Base-by-base conservation (phyloP, 345 rosid species). In the Firmiana major region DNA sequence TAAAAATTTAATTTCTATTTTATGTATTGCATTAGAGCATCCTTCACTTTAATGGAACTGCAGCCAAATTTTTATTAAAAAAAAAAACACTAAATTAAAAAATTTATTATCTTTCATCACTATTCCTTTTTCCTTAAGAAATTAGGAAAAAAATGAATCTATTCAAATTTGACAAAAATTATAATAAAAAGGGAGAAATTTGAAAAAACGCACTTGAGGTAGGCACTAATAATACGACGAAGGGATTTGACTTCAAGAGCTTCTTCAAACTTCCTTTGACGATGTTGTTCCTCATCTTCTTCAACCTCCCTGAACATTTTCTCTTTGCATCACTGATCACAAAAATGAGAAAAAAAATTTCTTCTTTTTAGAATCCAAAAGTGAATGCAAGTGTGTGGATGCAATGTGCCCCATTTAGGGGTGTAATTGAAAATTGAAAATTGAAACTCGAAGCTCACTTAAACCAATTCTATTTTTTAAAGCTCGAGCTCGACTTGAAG, bases 191-290 rank as follows among this genome's bases (percentile, higher is more conserved):
- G 9, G 15, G 67, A 57, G 36, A 43, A 26, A 12, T 28, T 4
- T 21, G 24, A 55, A 26, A 26, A 59, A 0, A 75, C 22, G 57
- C 82, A 93, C 99, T 96, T 92, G 88, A 93, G 94, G 77, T 90
- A 96, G 83, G 99, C 99, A 75, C 93, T 92, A 81, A 96, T 89
- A 72, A 96, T 96, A 79, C 99, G 98, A 74, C 98, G 80, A 26
- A 96, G 99, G 75, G 99, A 93, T 85, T 92, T 85, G 85, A 92
- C 91, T 84, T 96, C 97, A 48, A 96, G 94, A 54, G 92, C 97
- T 85, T 93, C 99, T 85, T 96, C 97, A 53, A 91, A 89, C 86
- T 80, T 93, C 77, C 91, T 83, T 80, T 85, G 92, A 70, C 95
- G 98, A 19, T 73, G 85, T 58, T 83, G 86, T 45, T 82, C 90